Percentiles rank a stretch among this genome's conserved stretches.
phyloP scores from a whole-genome alignment of 2,329 filamentous ascomycete genomes.

The Hymenoscyphus albidus region DNA sequence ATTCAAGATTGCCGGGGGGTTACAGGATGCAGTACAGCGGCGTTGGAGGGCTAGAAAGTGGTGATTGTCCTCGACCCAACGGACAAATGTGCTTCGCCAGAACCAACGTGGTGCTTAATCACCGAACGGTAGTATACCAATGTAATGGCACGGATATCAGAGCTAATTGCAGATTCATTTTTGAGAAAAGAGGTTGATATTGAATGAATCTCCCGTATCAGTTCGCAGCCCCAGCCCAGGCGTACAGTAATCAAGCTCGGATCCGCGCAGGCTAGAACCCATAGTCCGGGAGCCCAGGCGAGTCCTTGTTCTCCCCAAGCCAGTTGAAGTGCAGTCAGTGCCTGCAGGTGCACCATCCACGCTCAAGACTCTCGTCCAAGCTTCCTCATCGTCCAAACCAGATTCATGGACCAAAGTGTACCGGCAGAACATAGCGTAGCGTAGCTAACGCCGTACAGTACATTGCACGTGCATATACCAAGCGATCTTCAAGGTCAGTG shows the following conservation, averaged over 20 bases:
- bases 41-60: not conserved
- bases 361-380: slow-evolving; percentile 5
- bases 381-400: slow-evolving; percentile 1
- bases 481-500: slow-evolving; percentile 7
- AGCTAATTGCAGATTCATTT: not conserved
- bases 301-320: not conserved
- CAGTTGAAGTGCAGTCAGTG: slow-evolving; percentile 1
- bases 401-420: not conserved
- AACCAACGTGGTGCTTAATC: slow-evolving; percentile 1
- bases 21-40: not conserved
- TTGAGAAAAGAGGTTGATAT: not conserved
- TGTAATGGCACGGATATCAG: not conserved
- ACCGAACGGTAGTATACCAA: not conserved
- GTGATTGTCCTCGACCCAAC: slow-evolving; percentile 1
- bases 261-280: slow-evolving; percentile 21
- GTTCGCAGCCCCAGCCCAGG: slow-evolving; percentile 2
- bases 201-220: slow-evolving; percentile 11
- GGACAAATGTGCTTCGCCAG: not conserved
- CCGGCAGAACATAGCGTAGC: not conserved
- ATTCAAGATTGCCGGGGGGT: slow-evolving; percentile 5
- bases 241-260: slow-evolving; percentile 16
- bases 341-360: not conserved
- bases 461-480: slow-evolving; percentile 6
- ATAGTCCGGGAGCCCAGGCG: not conserved
- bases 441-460: not conserved